phyloP scores from a whole-genome alignment of 305 asterid species.

The Fraxinus angustifolia region DNA sequence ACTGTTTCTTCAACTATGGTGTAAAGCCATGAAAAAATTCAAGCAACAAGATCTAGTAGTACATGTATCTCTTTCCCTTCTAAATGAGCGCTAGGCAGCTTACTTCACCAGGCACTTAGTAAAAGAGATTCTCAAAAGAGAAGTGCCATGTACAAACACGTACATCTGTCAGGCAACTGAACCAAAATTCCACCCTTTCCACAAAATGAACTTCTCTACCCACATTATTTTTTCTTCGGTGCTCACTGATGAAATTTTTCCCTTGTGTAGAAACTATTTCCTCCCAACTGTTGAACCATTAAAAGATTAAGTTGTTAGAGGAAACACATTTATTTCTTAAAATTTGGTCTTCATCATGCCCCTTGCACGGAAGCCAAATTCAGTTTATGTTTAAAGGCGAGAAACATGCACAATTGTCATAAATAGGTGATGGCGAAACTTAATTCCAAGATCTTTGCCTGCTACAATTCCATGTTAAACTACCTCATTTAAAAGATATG shows the following conservation, averaged over 20 bases:
- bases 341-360: background rate
- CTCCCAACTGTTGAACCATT: background rate
- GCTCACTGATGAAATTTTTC: background rate
- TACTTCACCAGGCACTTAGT: background rate
- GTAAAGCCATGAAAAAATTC: background rate
- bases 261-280: conserved; percentile 1
- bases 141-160: background rate
- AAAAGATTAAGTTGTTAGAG: background rate
- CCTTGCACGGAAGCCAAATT: background rate
- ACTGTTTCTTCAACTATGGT: background rate
- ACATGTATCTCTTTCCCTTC: background rate
- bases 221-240: background rate
- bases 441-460: background rate
- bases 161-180: background rate
- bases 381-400: background rate
- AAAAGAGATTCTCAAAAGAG: background rate
- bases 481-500: background rate
- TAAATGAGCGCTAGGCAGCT: background rate
- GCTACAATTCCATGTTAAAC: background rate
- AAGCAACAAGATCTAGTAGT: background rate
- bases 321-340: background rate
- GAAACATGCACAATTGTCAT: background rate
- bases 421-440: background rate
- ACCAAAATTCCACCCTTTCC: background rate
- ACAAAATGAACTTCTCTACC: background rate